Conservation (phyloP, 1,139 yeast genomes). For the Zygosaccharomyces pseudobailii region DNA sequence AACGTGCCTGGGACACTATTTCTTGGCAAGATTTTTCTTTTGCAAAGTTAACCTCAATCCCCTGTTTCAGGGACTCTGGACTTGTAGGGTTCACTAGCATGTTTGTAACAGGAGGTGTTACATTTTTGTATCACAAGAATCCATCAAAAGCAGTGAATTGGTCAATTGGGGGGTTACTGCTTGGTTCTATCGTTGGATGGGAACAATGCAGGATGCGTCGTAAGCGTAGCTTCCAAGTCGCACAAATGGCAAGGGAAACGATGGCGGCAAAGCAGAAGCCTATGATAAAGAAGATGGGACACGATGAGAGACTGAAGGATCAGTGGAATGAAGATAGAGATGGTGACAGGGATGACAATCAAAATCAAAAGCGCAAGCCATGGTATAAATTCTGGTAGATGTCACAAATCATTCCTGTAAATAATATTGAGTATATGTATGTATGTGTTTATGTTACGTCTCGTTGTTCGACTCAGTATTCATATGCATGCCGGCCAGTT, state of each 20-base stretch:
- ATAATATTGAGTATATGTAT: neutral
- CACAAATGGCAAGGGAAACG: slow-evolving; percentile 49
- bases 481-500: slow-evolving; percentile 3
- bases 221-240: slow-evolving; percentile 36
- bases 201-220: slow-evolving; percentile 81
- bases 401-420: slow-evolving; percentile 1
- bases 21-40: slow-evolving; percentile 51
- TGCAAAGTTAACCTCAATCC: slow-evolving; percentile 56
- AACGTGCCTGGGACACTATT: slow-evolving; percentile 34
- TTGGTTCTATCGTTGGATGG: slow-evolving; percentile 86
- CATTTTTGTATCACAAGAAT: slow-evolving; percentile 64
- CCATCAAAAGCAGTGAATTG: slow-evolving; percentile 65
- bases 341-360: slow-evolving; percentile 2
- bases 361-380: slow-evolving; percentile 10
- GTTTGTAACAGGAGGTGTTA: slow-evolving; percentile 70
- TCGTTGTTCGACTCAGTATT: neutral
- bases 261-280: slow-evolving; percentile 43
- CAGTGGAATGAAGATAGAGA: slow-evolving; percentile 24
- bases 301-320: slow-evolving; percentile 18
- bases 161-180: slow-evolving; percentile 74
- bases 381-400: slow-evolving; percentile 34
- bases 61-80: slow-evolving; percentile 88
- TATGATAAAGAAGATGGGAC: slow-evolving; percentile 31
- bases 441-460: neutral
- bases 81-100: slow-evolving; percentile 82